phyloP scores from a whole-genome alignment of 306 rosid species.

The Arachis hypogaea region DNA sequence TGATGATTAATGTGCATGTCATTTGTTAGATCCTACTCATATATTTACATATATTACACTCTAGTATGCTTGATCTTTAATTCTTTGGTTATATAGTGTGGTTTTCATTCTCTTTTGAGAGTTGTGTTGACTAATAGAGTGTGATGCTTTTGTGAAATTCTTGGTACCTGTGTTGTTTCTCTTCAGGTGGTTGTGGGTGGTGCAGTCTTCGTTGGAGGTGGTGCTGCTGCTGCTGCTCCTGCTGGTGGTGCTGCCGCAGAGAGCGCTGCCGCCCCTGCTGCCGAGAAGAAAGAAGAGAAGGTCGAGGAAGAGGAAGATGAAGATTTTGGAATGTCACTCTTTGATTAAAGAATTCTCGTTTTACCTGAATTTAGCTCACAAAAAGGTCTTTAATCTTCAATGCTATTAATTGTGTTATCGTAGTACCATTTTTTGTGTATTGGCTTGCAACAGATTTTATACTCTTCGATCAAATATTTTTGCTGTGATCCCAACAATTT shows the following conservation, averaged over 20 bases:
- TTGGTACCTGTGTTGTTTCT: background rate
- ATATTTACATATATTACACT: background rate
- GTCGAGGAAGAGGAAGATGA: conserved; percentile 86
- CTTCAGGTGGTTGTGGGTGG: conserved; percentile 77
- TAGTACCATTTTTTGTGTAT: conserved; percentile 20
- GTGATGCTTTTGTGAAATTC: background rate
- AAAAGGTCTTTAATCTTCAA: conserved; percentile 1
- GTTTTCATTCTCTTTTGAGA: background rate
- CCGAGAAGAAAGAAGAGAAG: conserved; percentile 62
- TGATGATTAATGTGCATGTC: background rate
- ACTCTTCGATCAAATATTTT: conserved; percentile 29
- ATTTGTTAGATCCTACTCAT: background rate
- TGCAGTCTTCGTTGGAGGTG: conserved; percentile 58
- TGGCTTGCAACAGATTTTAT: conserved; percentile 39
- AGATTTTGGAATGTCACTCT: conserved; percentile 82
- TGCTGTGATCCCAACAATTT: conserved; percentile 23
- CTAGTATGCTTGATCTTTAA: background rate
- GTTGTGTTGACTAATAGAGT: background rate
- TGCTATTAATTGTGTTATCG: conserved; percentile 35
- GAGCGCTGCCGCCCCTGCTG: conserved; percentile 51
- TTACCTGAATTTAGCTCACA: conserved; percentile 31
- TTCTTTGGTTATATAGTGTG: background rate
- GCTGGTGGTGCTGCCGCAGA: conserved; percentile 62
- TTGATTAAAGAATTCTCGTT: conserved; percentile 60
- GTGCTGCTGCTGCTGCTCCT: conserved; percentile 55